Percentiles rank a stretch among this genome's conserved stretches.
Evolutionary conservation across 2,329 filamentous ascomycete genomes (phyloP).

Genomic region (Fusarium citri): DNA sequence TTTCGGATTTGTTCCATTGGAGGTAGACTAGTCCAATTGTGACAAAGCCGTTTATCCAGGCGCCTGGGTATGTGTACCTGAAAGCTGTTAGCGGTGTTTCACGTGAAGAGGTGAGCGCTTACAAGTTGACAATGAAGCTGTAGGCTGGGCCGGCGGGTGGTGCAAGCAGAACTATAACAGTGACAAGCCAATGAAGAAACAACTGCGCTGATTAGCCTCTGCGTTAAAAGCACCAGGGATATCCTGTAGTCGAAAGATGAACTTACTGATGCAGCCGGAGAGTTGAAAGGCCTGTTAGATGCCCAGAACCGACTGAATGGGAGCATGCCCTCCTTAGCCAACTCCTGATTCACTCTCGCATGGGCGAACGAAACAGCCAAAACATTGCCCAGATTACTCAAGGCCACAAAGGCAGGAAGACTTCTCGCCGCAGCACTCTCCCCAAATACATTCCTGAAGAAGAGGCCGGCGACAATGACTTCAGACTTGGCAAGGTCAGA

Average conservation of each 20-base stretch:
- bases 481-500: slow-evolving; percentile 67
- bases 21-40: slow-evolving; percentile 64
- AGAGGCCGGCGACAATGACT: slow-evolving; percentile 69
- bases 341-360: slow-evolving; percentile 70
- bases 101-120: fast-evolving
- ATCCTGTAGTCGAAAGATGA: fast-evolving
- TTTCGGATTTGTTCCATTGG: slow-evolving; percentile 61
- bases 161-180: slow-evolving; percentile 72
- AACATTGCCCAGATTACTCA: slow-evolving; percentile 72
- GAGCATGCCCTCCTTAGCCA: slow-evolving; percentile 76
- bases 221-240: background rate
- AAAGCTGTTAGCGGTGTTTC: slow-evolving; percentile 9
- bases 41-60: slow-evolving; percentile 66
- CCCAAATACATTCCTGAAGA: slow-evolving; percentile 72
- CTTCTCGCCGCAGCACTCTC: slow-evolving; percentile 61
- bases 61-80: slow-evolving; percentile 62
- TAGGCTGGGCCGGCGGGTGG: slow-evolving; percentile 76
- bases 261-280: slow-evolving; percentile 67
- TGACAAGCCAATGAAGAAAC: slow-evolving; percentile 74
- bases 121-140: slow-evolving; percentile 72
- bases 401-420: slow-evolving; percentile 67
- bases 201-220: slow-evolving; percentile 50
- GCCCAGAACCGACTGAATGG: slow-evolving; percentile 76
- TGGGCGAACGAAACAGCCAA: slow-evolving; percentile 71
- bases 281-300: slow-evolving; percentile 74